Percentiles rank a stretch among this genome's conserved stretches.
Conservation (phyloP, 108 stramenopile species). For the Skeletonema potamos region DNA sequence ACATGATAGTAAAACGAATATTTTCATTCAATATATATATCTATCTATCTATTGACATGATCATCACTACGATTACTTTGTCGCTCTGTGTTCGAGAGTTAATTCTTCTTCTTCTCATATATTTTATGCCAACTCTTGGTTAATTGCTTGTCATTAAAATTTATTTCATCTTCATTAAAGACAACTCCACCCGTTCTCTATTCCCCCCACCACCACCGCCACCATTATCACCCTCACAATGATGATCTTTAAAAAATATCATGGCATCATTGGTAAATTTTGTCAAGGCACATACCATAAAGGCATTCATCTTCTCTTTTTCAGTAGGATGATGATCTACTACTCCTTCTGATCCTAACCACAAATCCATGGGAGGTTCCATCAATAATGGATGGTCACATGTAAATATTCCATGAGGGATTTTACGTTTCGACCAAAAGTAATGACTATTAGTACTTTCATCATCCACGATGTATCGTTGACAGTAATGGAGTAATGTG, state of each 20-base stretch:
- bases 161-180: too few relatives aligned
- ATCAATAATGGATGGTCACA: slow-evolving; percentile 58
- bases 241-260: slow-evolving; percentile 34
- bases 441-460: too few relatives aligned
- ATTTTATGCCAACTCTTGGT: too few relatives aligned
- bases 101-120: too few relatives aligned
- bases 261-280: slow-evolving; percentile 54
- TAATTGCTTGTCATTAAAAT: too few relatives aligned
- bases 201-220: neutral
- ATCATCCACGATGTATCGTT: slow-evolving; percentile 55
- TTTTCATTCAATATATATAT: too few relatives aligned
- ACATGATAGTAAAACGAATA: too few relatives aligned
- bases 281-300: slow-evolving; percentile 56
- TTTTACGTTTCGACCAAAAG: slow-evolving; percentile 55
- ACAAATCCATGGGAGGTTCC: slow-evolving; percentile 52
- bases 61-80: too few relatives aligned
- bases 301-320: slow-evolving; percentile 43
- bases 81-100: too few relatives aligned
- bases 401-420: slow-evolving; percentile 59
- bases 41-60: too few relatives aligned
- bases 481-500: slow-evolving; percentile 60
- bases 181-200: neutral
- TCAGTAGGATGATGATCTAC: slow-evolving; percentile 20
- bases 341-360: too few relatives aligned
- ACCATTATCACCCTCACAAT: slow-evolving; percentile 36